These are phyloP conservation scores for Zanthoxylum bungeanum DNA, from an alignment of 345 rosid species.

Conservation along the genomic window DNA sequence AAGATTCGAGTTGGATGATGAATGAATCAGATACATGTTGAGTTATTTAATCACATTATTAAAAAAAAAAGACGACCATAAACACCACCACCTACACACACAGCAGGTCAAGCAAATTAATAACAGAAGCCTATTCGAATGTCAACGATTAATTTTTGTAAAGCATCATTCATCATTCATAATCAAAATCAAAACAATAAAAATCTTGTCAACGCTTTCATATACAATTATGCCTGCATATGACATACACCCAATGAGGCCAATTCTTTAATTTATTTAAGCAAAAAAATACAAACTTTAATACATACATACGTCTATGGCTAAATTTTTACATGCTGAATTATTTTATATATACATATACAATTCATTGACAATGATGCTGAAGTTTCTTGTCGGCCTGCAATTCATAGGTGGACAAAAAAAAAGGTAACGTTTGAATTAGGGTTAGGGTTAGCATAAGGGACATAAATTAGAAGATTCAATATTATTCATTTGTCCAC, in stretches of 20 bases:
- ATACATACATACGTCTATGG: not conserved
- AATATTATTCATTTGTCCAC: not conserved
- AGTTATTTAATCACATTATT: not conserved
- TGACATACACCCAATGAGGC: not conserved
- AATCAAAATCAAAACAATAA: not conserved
- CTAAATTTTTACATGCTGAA: not conserved
- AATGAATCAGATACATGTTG: not conserved
- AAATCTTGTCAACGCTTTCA: not conserved
- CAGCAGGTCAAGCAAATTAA: not conserved
- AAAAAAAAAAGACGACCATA: not conserved
- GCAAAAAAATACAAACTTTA: too few relatives aligned
- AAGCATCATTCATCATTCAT: not conserved
- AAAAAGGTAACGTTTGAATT: too few relatives aligned
- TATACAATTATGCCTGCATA: not conserved
- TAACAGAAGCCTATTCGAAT: conserved; percentile 13
- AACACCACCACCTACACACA: not conserved
- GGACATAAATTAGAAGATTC: not conserved
- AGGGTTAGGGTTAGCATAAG: not conserved
- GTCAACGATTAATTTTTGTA: conserved; percentile 15
- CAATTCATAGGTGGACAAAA: too few relatives aligned
- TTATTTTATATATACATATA: too few relatives aligned
- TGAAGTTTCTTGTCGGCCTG: not conserved
- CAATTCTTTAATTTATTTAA: not conserved
- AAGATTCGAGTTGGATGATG: not conserved
- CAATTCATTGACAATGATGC: not conserved